Percentiles rank a stretch among this genome's conserved stretches.
phyloP scores from a whole-genome alignment of 2,329 filamentous ascomycete genomes.

The Sporothrix mexicana region DNA sequence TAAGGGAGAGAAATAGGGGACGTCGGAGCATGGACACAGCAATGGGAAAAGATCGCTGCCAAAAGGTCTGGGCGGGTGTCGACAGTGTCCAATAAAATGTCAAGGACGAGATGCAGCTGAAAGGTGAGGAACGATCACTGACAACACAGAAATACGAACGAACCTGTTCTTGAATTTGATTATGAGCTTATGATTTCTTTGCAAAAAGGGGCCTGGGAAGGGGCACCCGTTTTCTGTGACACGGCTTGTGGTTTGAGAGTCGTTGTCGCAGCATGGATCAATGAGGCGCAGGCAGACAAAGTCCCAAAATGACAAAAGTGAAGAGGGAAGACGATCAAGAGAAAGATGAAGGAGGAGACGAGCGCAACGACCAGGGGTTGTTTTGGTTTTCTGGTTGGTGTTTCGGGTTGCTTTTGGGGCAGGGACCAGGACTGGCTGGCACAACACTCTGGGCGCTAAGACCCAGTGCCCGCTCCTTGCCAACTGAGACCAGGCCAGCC shows the following conservation, averaged over 20 bases:
- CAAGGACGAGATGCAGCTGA: neutral
- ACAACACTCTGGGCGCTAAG: neutral
- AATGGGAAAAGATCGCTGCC: slow-evolving; percentile 8
- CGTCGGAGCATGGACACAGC: neutral
- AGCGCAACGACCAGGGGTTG: too few relatives aligned
- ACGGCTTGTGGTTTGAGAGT: slow-evolving; percentile 14
- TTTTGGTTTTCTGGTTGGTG: neutral
- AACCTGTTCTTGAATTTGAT: too few relatives aligned
- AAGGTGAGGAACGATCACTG: neutral
- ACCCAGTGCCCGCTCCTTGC: neutral
- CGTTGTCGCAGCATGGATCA: slow-evolving; percentile 17
- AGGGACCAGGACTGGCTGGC: slow-evolving; percentile 6
- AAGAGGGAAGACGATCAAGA: too few relatives aligned
- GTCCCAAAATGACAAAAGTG: neutral
- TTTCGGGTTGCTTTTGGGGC: slow-evolving; percentile 9
- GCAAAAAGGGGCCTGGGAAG: neutral
- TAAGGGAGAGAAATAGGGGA: neutral
- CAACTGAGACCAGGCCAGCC: neutral
- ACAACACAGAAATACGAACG: neutral
- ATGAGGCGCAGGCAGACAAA: neutral
- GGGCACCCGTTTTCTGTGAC: slow-evolving; percentile 5
- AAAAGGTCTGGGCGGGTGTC: neutral
- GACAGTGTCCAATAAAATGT: neutral
- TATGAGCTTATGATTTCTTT: neutral
- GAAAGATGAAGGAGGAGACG: too few relatives aligned